These are phyloP conservation scores for Amanita rubescens DNA, from an alignment of 768 basidiomycete genomes.

Conservation along the genomic window DNA sequence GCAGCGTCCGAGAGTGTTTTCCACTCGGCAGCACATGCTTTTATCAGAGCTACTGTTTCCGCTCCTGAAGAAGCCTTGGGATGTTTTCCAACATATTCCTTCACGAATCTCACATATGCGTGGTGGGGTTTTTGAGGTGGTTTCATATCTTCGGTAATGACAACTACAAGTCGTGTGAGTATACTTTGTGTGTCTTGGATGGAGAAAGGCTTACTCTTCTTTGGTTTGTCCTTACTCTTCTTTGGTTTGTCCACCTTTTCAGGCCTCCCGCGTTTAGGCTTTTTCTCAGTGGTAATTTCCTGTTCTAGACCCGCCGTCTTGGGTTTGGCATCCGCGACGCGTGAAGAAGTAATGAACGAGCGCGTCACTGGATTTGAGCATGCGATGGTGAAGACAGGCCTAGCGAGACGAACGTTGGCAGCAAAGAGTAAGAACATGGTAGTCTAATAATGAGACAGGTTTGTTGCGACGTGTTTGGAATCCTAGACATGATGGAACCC, in stretches of 20 bases:
- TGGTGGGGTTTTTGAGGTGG: constrained; percentile 1
- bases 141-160: not conserved
- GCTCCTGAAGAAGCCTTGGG: not conserved
- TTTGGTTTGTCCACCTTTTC: not conserved
- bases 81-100: not conserved
- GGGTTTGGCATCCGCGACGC: not conserved
- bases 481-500: not conserved
- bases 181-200: not conserved
- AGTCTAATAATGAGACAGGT: not conserved
- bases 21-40: constrained; percentile 19
- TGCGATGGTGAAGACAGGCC: not conserved
- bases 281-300: not conserved
- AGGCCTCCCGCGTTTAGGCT: not conserved
- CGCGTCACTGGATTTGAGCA: not conserved
- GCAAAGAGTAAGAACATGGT: not conserved
- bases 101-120: no score
- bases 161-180: not conserved
- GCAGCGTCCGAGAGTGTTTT: constrained; percentile 22
- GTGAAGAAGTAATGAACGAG: not conserved
- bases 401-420: not conserved
- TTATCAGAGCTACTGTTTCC: not conserved
- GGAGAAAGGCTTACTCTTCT: not conserved
- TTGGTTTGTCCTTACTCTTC: not conserved
- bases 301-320: not conserved
- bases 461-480: constrained; percentile 1